A percentile compares a stretch with the other conserved stretches of the same genome.
These are phyloP conservation scores for Trichoderma breve DNA, from an alignment of 2,329 filamentous ascomycete species.

Conservation along the genomic window DNA sequence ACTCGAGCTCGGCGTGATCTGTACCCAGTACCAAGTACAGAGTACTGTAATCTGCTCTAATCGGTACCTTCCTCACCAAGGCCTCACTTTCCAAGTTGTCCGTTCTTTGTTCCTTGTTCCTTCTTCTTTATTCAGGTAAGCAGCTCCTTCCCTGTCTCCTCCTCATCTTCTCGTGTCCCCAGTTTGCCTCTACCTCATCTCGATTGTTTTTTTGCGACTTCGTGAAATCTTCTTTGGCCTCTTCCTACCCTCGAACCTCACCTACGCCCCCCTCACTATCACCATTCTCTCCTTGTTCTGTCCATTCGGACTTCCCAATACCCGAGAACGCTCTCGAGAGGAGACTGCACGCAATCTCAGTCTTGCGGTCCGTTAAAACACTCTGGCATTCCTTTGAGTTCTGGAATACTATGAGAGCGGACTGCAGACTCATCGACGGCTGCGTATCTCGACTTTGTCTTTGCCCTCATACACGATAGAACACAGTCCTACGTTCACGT, in stretches of 20 bases:
- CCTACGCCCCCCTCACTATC: not conserved
- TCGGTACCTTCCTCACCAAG: constrained; percentile 16
- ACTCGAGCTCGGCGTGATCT: not conserved
- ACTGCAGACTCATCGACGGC: not conserved
- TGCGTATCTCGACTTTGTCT: not conserved
- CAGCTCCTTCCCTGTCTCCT: not conserved
- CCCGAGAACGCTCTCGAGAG: not conserved
- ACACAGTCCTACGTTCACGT: not conserved
- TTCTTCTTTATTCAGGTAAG: constrained; percentile 16
- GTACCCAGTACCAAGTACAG: constrained; percentile 1
- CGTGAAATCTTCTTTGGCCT: not conserved
- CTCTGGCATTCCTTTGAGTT: not conserved
- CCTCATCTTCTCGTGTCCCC: not conserved
- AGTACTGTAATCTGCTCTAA: constrained; percentile 2
- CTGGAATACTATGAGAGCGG: not conserved
- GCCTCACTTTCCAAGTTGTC: not conserved
- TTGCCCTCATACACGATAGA: not conserved
- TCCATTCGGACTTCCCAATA: not conserved
- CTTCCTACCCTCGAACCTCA: not conserved
- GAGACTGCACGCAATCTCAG: not conserved
- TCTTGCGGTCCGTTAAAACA: not conserved
- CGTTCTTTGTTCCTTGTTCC: not conserved
- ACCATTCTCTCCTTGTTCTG: not conserved
- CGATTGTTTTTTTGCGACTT: not conserved
- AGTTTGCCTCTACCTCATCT: not conserved